A percentile compares a stretch with the other conserved stretches of the same genome.
Evolutionary conservation across 176 grass and related monocot genomes (phyloP).

Genomic region (Carex littledalei): DNA sequence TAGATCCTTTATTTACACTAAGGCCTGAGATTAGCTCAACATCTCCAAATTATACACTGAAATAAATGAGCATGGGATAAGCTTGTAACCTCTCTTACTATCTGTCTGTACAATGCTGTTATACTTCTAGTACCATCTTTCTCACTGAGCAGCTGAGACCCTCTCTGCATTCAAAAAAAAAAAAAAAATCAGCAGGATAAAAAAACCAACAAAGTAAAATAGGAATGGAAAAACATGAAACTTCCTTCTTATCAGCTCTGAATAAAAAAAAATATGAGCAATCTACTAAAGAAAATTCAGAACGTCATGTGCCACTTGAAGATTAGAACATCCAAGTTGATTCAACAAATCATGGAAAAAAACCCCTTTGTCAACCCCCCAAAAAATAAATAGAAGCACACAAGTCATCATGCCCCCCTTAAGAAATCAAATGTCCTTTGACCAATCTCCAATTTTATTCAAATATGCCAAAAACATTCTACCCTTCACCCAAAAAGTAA

Average conservation of each 20-base stretch:
- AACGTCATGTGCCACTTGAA: background rate
- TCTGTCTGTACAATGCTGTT: slow-evolving; percentile 92
- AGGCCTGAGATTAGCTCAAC: slow-evolving; percentile 37
- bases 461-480: background rate
- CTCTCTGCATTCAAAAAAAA: slow-evolving; percentile 17
- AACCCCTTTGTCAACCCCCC: background rate
- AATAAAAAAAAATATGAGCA: background rate
- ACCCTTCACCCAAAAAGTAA: background rate
- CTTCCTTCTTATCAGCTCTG: background rate
- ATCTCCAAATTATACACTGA: slow-evolving; percentile 40
- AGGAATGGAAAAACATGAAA: background rate
- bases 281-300: background rate
- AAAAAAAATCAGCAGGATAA: background rate
- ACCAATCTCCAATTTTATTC: background rate
- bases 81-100: slow-evolving; percentile 64
- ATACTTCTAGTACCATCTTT: slow-evolving; percentile 24
- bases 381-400: background rate
- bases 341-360: background rate
- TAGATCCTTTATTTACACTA: slow-evolving; percentile 88
- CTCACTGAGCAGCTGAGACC: slow-evolving; percentile 45
- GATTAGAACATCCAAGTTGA: background rate
- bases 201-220: background rate
- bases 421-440: background rate
- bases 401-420: background rate
- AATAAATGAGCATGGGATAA: slow-evolving; percentile 41